Percentiles rank a stretch among this genome's conserved stretches.
Evolutionary conservation across 2,329 filamentous ascomycete genomes (phyloP).

Genomic region (Pseudogymnoascus pannorum): DNA sequence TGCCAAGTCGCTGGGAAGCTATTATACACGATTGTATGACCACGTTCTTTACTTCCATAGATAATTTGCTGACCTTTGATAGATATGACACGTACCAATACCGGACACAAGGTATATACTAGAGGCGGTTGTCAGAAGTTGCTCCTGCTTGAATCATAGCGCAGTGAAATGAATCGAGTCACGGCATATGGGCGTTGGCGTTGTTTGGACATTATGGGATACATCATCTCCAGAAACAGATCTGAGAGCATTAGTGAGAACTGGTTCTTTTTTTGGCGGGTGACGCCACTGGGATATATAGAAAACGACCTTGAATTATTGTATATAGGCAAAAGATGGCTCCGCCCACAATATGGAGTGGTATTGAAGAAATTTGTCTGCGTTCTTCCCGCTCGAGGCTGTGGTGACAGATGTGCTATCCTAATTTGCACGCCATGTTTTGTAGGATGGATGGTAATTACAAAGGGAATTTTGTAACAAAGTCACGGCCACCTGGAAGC

Average conservation of each 20-base stretch:
- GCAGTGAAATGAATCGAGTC: not conserved
- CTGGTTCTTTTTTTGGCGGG: not conserved
- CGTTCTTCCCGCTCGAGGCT: not conserved
- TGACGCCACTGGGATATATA: not conserved
- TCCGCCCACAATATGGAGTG: slow-evolving; percentile 1
- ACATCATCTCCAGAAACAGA: slow-evolving; percentile 7
- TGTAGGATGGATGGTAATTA: not conserved
- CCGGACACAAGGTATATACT: slow-evolving; percentile 82
- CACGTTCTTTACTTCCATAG: not conserved
- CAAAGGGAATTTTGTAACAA: not conserved
- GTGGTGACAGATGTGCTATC: not conserved
- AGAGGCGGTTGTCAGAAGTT: slow-evolving; percentile 21
- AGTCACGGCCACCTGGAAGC: not conserved
- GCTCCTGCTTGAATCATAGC: slow-evolving; percentile 2
- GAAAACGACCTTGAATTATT: slow-evolving; percentile 5
- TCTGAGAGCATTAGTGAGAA: slow-evolving; percentile 8
- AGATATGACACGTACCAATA: slow-evolving; percentile 85
- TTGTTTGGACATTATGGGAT: slow-evolving; percentile 2
- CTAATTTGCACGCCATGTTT: not conserved
- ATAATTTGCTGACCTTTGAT: slow-evolving; percentile 13
- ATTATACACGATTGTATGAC: slow-evolving; percentile 75
- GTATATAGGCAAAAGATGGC: slow-evolving; percentile 5
- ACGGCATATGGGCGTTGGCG: slow-evolving; percentile 6
- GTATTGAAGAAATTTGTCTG: not conserved
- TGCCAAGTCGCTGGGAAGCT: slow-evolving; percentile 74